Evolutionary conservation across 805 yeast genomes (phyloP).

Genomic region (Schwanniomyces occidentalis): DNA sequence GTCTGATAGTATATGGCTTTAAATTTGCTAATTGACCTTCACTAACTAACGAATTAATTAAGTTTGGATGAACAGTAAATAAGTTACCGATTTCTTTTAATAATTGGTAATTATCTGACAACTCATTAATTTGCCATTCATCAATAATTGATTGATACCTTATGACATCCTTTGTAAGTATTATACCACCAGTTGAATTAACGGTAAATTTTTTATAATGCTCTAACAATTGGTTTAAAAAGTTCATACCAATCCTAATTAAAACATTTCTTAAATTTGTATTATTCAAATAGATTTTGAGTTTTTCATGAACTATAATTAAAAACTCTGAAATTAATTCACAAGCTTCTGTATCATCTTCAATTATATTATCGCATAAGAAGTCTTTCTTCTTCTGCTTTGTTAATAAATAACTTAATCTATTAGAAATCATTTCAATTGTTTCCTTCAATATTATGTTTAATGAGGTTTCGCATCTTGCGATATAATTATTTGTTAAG

Average conservation of each 20-base stretch:
- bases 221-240: constrained; percentile 58
- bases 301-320: constrained; percentile 38
- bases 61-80: constrained; percentile 80
- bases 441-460: constrained; percentile 64
- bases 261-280: constrained; percentile 53
- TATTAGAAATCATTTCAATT: constrained; percentile 50
- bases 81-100: constrained; percentile 81
- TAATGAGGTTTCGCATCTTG: constrained; percentile 63
- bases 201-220: constrained; percentile 78
- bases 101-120: constrained; percentile 64
- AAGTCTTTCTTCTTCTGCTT: constrained; percentile 80
- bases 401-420: constrained; percentile 47
- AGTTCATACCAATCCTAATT: constrained; percentile 55
- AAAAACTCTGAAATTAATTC: constrained; percentile 59
- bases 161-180: constrained; percentile 79
- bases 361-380: constrained; percentile 35
- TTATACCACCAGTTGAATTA: constrained; percentile 78
- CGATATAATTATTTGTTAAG: constrained; percentile 59
- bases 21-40: constrained; percentile 77
- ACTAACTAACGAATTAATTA: constrained; percentile 71
- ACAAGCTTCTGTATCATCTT: constrained; percentile 70
- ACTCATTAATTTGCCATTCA: constrained; percentile 61
- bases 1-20: constrained; percentile 61
- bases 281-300: constrained; percentile 34
- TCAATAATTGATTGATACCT: constrained; percentile 70